These are phyloP conservation scores for Sarcodon aspratus DNA, from an alignment of 768 basidiomycete species.

Conservation along the genomic window DNA sequence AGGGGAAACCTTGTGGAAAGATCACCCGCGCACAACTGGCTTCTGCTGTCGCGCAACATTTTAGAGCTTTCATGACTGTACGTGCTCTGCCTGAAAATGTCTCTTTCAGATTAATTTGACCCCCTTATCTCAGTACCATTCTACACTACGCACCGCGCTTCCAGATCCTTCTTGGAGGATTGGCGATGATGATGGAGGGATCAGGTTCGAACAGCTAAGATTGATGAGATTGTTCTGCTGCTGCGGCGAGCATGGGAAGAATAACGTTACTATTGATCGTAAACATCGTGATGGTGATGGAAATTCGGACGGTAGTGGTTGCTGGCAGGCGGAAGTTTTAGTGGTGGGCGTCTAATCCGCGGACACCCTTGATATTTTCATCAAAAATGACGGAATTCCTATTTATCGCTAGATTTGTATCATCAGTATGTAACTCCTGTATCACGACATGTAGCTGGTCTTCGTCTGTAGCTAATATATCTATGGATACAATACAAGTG, in stretches of 20 bases:
- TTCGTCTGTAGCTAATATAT: too few relatives aligned
- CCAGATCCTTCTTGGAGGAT: neutral
- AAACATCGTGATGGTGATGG: neutral
- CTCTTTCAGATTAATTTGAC: neutral
- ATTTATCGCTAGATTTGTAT: too few relatives aligned
- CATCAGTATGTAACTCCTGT: too few relatives aligned
- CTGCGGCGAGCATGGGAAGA: too few relatives aligned
- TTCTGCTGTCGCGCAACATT: neutral
- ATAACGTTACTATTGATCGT: neutral
- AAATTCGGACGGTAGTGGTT: neutral
- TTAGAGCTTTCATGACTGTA: neutral
- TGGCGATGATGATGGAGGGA: neutral
- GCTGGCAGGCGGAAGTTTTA: neutral
- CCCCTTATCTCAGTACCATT: neutral
- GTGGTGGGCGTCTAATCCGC: neutral
- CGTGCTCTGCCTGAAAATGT: neutral
- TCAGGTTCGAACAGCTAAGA: neutral
- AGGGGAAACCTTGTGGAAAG: constrained; percentile 31
- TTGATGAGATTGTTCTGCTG: neutral
- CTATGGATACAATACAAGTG: too few relatives aligned
- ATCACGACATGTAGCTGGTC: too few relatives aligned
- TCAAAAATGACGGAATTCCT: too few relatives aligned
- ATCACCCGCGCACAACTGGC: neutral
- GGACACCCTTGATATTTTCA: neutral
- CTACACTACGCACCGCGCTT: neutral